phyloP scores from a whole-genome alignment of 2,329 filamentous ascomycete genomes.

The Apiospora malaysiana region DNA sequence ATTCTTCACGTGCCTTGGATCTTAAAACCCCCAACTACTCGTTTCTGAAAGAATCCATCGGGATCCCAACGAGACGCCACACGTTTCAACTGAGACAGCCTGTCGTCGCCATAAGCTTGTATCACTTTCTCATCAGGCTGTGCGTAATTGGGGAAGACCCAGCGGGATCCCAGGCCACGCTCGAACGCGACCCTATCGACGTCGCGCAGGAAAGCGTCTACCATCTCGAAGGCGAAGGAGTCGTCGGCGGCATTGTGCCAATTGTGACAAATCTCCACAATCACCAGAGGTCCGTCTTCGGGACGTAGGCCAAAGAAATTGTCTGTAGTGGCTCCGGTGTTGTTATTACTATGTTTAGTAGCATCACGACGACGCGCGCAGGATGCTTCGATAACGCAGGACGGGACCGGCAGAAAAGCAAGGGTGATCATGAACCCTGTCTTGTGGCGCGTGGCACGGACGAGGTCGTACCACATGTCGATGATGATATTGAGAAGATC shows the following conservation, averaged over 20 bases:
- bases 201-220: not conserved
- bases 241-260: not conserved
- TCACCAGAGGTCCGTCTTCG: not conserved
- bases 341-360: not conserved
- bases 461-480: slow-evolving; percentile 4
- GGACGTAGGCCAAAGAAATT: slow-evolving; percentile 5
- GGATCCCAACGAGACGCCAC: not conserved
- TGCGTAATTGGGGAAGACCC: not conserved
- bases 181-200: not conserved
- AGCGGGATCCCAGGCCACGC: not conserved
- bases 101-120: not conserved
- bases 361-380: not conserved
- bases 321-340: not conserved
- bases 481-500: not conserved
- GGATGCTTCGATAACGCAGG: not conserved
- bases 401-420: not conserved
- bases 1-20: not conserved
- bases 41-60: slow-evolving; percentile 9
- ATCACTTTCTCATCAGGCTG: not conserved
- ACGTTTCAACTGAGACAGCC: not conserved
- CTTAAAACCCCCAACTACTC: slow-evolving; percentile 2
- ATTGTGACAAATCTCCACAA: not conserved
- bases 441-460: not conserved
- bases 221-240: not conserved
- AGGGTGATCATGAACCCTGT: not conserved